A percentile compares a stretch with the other conserved stretches of the same genome.
phyloP scores from a whole-genome alignment of 345 rosid genomes.

The Lepidium aucheri region DNA sequence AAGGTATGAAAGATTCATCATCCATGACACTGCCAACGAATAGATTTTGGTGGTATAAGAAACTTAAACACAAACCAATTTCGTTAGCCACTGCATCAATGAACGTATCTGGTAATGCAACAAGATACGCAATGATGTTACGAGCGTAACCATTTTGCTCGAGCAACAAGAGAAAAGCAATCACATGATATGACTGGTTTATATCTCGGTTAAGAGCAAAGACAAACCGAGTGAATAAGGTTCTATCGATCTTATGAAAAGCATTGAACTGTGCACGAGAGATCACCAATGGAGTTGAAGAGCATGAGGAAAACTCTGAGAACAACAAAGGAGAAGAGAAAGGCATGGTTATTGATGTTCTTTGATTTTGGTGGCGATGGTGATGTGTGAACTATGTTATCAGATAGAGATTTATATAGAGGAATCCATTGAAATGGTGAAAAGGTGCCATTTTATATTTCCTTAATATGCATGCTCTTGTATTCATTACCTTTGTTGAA shows the following conservation, averaged over 20 bases:
- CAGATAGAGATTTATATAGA: neutral
- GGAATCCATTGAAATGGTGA: neutral
- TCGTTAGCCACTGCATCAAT: constrained; percentile 42
- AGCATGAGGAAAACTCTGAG: neutral
- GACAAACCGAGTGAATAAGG: constrained; percentile 37
- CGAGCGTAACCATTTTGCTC: constrained; percentile 27
- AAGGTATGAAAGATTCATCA: constrained; percentile 13
- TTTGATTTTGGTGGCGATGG: neutral
- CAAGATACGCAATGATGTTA: constrained; percentile 17
- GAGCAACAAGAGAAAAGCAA: constrained; percentile 46
- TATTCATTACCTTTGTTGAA: neutral
- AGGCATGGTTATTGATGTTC: neutral
- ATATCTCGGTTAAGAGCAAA: constrained; percentile 35
- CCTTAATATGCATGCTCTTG: neutral
- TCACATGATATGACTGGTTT: constrained; percentile 33
- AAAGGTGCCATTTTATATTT: neutral
- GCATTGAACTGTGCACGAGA: constrained; percentile 31
- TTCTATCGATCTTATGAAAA: constrained; percentile 51
- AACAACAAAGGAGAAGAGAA: neutral
- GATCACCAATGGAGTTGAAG: neutral
- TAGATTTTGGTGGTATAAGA: constrained; percentile 12
- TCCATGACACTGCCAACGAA: neutral
- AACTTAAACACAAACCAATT: constrained; percentile 29
- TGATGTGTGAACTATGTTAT: neutral
- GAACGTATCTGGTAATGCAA: constrained; percentile 21